Evolutionary conservation across 495 filamentous ascomycete species (phyloP), one percentile per base, ranked within the genome.

Genomic region (Pyrenopolyporus hunteri): DNA sequence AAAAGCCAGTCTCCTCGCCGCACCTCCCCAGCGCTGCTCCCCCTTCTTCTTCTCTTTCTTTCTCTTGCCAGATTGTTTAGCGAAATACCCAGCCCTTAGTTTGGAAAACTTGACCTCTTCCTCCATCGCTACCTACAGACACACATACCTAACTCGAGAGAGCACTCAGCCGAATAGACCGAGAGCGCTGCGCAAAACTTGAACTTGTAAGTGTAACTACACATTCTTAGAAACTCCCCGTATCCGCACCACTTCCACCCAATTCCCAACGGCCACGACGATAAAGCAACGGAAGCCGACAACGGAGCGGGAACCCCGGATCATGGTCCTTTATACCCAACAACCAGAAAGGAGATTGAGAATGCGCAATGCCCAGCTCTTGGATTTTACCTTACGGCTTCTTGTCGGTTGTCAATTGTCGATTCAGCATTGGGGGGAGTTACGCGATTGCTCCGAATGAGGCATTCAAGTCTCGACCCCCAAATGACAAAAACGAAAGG

Each of bases 31-130:
- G 28, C 55, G 28, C 59, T 48, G 22, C 44, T 57, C 50, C 39
- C 45, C 14, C 31, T 55, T 39, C 31, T 25, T 45, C 46, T 64
- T 50, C 31, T 37, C 64, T 66, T 64, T 65, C 60, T 68, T 69
- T 64, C 63, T 63, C 56, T 70, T 68, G 63, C 69, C 66, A 64
- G 62, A 59, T 42, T 53, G 63, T 55, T 59, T 56, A 51, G 62
- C 64, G 48, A 72, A 69, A 60, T 67, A 59, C 58, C 69, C 58
- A 61, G 54, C 64, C 64, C 51, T 49, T 59, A 50, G 31, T 62
- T 49, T 57, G 66, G 53, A 57, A 33, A 28, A 52, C 22, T 20
- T 20, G 11, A 9, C 1, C 6, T 4, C 57, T 55, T 37, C 31
- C 37, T 55, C n/a, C n/a, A n/a, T n/a, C n/a, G n/a, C n/a, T n/a